phyloP scores from a whole-genome alignment of 345 rosid species.

The Sonneratia alba region DNA sequence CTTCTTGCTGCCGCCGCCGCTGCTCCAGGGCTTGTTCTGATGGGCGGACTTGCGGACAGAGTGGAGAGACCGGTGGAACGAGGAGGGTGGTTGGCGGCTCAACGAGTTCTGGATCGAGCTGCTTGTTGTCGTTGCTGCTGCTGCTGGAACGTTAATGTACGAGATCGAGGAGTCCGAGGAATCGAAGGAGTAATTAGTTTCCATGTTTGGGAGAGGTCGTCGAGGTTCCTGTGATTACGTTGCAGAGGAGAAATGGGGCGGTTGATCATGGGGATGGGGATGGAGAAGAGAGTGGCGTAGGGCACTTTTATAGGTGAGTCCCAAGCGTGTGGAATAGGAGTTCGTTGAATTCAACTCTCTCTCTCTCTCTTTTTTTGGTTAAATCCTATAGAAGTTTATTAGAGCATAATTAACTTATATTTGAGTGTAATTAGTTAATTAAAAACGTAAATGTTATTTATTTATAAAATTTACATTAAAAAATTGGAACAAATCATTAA shows the following conservation, averaged over 20 bases:
- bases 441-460: too few relatives aligned
- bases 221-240: neutral
- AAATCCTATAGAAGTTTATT: neutral
- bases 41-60: slow-evolving; percentile 38
- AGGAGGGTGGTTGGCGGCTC: neutral
- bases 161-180: slow-evolving; percentile 7
- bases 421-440: too few relatives aligned
- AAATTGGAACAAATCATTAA: too few relatives aligned
- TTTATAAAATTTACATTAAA: too few relatives aligned
- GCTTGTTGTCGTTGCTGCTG: neutral
- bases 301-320: too few relatives aligned
- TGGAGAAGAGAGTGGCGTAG: neutral
- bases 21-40: slow-evolving; percentile 46
- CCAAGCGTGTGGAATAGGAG: too few relatives aligned
- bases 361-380: too few relatives aligned
- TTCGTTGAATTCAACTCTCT: neutral
- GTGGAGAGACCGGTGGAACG: slow-evolving; percentile 39
- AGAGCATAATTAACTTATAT: too few relatives aligned
- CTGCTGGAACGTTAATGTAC: neutral
- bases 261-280: neutral
- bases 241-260: neutral
- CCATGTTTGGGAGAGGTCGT: neutral
- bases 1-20: slow-evolving; percentile 12
- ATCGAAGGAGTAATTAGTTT: slow-evolving; percentile 4
- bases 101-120: neutral